Evolutionary conservation across 768 basidiomycete genomes (phyloP).

Genomic region (Calocybe gangraenosa): DNA sequence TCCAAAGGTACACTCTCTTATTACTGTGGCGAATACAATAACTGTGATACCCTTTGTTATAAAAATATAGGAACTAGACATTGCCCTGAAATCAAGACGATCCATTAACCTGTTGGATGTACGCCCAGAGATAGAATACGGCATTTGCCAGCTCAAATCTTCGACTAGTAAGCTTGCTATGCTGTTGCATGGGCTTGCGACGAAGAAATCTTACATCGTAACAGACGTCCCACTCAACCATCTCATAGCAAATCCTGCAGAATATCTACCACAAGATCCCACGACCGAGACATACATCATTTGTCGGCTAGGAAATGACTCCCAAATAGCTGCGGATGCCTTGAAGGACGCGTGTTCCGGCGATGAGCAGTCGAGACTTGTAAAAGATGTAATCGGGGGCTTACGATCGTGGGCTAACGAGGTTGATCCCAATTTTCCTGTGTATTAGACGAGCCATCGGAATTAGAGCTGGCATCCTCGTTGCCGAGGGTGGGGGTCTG

Average conservation of each 20-base stretch:
- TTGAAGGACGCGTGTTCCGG: constrained; percentile 33
- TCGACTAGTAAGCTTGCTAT: constrained; percentile 54
- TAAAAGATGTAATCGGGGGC: constrained; percentile 79
- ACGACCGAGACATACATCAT: constrained; percentile 49
- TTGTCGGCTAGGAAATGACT: constrained; percentile 92
- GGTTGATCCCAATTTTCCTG: constrained; percentile 73
- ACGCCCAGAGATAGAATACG: constrained; percentile 73
- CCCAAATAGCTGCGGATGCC: constrained; percentile 78
- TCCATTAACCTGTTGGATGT: constrained; percentile 66
- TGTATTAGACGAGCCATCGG: constrained; percentile 52
- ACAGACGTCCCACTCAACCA: constrained; percentile 65
- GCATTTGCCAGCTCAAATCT: constrained; percentile 75
- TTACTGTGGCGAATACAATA: too few relatives aligned
- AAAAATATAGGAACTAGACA: constrained; percentile 19
- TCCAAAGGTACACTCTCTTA: constrained; percentile 31
- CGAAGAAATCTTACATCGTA: not conserved
- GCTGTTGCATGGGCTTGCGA: not conserved
- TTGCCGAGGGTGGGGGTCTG: too few relatives aligned
- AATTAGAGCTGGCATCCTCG: too few relatives aligned
- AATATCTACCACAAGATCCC: constrained; percentile 27
- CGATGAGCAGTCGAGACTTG: constrained; percentile 21
- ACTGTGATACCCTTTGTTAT: not conserved
- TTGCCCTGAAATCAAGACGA: constrained; percentile 25
- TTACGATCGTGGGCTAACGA: constrained; percentile 73
- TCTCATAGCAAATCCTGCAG: constrained; percentile 58